Conservation (phyloP, 306 rosid species). For the Quercus ilex region DNA sequence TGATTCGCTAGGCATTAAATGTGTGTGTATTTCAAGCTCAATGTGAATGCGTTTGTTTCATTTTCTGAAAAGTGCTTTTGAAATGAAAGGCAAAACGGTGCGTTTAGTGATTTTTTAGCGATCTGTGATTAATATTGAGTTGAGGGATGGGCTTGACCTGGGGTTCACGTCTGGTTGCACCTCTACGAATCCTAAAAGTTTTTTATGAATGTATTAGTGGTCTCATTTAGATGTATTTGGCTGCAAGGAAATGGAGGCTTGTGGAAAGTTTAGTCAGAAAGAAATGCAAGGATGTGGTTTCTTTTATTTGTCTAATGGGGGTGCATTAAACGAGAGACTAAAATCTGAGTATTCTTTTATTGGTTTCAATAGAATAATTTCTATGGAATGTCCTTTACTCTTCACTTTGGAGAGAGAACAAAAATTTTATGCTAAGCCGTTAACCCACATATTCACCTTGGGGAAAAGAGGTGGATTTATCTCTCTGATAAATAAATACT, state of each 20-base stretch:
- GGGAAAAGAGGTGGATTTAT: no score
- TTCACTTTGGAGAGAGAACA: no score
- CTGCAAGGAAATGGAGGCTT: not conserved
- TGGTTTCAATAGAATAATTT: no score
- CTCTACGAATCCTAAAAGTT: not conserved
- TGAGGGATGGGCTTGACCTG: not conserved
- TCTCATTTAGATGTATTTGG: not conserved
- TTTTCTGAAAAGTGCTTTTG: not conserved
- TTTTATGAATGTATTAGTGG: not conserved
- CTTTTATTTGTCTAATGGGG: not conserved
- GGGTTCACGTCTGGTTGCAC: not conserved
- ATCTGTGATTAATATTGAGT: not conserved
- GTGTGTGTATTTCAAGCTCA: not conserved
- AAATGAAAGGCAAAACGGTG: not conserved
- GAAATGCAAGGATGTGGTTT: not conserved
- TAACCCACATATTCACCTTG: no score
- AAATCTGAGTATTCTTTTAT: not conserved
- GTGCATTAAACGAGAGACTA: not conserved
- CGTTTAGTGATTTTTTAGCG: not conserved
- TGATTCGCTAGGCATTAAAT: not conserved
- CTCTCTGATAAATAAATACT: no score
- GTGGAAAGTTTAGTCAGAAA: not conserved
- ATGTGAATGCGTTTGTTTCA: not conserved
- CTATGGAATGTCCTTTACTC: no score
- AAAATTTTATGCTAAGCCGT: no score